Base-by-base conservation (phyloP, 768 basidiomycete species). In the Termitomyces sp. region DNA sequence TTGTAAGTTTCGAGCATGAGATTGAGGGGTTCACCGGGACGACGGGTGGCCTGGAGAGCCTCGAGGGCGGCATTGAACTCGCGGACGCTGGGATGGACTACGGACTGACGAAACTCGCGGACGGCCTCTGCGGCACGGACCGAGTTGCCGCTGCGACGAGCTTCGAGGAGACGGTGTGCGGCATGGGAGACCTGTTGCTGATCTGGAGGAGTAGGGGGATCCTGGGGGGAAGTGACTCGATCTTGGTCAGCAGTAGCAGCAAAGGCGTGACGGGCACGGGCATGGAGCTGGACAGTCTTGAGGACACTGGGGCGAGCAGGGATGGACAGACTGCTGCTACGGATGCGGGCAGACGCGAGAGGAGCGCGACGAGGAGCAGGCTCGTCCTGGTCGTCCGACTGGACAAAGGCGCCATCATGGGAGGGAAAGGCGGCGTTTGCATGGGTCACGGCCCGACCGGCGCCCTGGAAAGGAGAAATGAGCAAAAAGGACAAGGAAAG, bases 391-490 rank as follows among this genome's bases (percentile, higher is more conserved):
- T 91, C 89, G 58, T 92, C 88, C 42, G 74, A 69, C 63, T 83
- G 77, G 30, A 65, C 68, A 39, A 75, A 64, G 2, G 73, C 65
- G 15, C 75, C 75, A 62, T 89, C 88, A 42, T 82, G 76, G 1
- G 81, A 76, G 8, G 83, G 78, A 1, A 63, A 56, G 13, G 60
- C 57, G 1, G 83, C 75, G 63, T 87, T 88, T 12, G 86, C 89
- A 54, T 91, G 90, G 1, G 88, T 87, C 20, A 89, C 80, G 52
- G 88, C 80, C 50, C 91, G 83, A 11, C 85, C 87, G 1, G 86
- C 81, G 36, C 82, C 83, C 89, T 91, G 46, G 41, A n/a, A 33
- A 31, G 31, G 24, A 24, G 31, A 51, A 37, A 51, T 62, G 58
- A 54, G 15, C 1, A 16, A 9, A 15, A 36, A 31, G 15, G 13